These are phyloP conservation scores for Leccinum imitatum DNA, from an alignment of 768 basidiomycete species.

Conservation along the genomic window DNA sequence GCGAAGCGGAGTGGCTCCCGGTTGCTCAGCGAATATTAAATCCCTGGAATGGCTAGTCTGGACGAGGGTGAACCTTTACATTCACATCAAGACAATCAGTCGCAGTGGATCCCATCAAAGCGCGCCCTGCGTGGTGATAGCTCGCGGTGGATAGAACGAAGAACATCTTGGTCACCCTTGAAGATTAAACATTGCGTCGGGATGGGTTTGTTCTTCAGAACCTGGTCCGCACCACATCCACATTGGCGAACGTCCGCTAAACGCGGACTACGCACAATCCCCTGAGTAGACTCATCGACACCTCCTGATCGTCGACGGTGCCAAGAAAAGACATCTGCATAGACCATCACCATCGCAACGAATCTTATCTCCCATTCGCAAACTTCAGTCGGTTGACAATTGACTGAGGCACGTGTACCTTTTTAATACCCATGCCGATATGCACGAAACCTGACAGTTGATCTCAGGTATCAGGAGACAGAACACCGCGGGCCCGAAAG, in stretches of 20 bases:
- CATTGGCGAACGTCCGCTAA: not conserved
- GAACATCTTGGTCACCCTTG: no score
- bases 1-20: not conserved
- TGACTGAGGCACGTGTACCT: not conserved
- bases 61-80: not conserved
- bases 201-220: not conserved
- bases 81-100: not conserved
- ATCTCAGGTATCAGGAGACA: not conserved
- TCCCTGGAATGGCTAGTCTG: not conserved
- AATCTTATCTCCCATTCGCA: conserved; percentile 3
- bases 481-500: conserved; percentile 1
- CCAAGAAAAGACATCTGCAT: not conserved
- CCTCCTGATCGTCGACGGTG: conserved; percentile 8
- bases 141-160: not conserved
- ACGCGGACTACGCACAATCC: not conserved
- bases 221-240: not conserved
- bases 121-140: not conserved
- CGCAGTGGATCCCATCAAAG: not conserved
- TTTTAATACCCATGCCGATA: conserved; percentile 4
- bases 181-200: not conserved
- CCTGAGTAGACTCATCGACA: not conserved
- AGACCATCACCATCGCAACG: conserved; percentile 18
- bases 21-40: not conserved
- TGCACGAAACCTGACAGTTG: conserved; percentile 1
- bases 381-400: not conserved